Evolutionary conservation across 768 basidiomycete genomes (phyloP), one percentile per base, ranked within the genome.

Genomic region (Mycena vulgaris): DNA sequence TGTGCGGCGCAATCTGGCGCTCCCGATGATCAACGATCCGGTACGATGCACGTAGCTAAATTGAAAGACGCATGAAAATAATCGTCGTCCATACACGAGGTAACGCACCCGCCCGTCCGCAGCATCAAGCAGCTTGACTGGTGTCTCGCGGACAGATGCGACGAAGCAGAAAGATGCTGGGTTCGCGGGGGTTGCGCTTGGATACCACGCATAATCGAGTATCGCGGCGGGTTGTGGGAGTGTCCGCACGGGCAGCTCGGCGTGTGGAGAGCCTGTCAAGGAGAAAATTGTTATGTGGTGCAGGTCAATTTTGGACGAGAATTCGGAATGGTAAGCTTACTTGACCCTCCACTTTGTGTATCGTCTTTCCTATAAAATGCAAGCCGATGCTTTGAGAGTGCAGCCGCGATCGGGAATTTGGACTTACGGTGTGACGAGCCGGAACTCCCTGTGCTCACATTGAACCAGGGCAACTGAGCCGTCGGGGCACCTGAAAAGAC

Each of bases 21-120:
- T 98, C 97, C n/a, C 93, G 85, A 75, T 99, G 97, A 78, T 98
- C 96, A 13, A 98, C 88, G 42, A 98, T 97, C 45, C 86, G 86
- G 79, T 99, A 98, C 1, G 95, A 96, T 0, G 96, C 97, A 21
- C 97, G 89, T 23, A 95, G 87, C 97, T 98, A 76, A 37, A 19
- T 0, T 10, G 25, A 64, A 10, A 21, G 59, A 47, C 42, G 21
- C 71, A 62, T 58, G 40, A 42, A 68, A 23, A 8, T 14, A 14
- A 3, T 13, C 14, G n/a, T 51, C 49, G 49, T 19, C 13, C 28
- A 28, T n/a, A n/a, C 14, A 30, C 17, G 8, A 30, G 7, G 17
- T 49, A 31, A 76, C 88, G 55, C 75, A 96, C 97, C 78, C 91
- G 83, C 48, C 94, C 95, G 75, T 91, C 89, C 0, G 81, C 83